These are phyloP conservation scores for Gleditsia sinensis DNA, from an alignment of 306 rosid genomes.

Conservation along the genomic window DNA sequence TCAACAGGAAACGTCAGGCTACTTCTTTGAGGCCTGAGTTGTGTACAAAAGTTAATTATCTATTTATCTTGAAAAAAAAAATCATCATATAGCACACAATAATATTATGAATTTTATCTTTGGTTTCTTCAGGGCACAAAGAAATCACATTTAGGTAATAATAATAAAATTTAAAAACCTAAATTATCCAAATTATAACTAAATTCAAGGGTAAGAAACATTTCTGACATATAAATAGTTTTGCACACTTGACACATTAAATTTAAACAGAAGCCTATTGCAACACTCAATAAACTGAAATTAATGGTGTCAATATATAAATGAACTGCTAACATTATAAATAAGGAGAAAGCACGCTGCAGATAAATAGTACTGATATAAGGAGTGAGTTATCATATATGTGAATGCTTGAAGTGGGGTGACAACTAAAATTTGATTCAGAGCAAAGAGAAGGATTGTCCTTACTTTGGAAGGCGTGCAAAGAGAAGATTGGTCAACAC, in stretches of 20 bases:
- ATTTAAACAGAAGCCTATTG: background rate
- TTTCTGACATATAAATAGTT: constrained; percentile 15
- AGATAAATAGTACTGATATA: background rate
- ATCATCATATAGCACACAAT: constrained; percentile 24
- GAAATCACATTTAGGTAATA: constrained; percentile 2
- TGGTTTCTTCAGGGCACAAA: constrained; percentile 22
- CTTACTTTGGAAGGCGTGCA: constrained; percentile 94
- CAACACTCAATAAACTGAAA: background rate
- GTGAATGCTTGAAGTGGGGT: constrained; percentile 4
- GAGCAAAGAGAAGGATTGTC: constrained; percentile 23
- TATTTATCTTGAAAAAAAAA: constrained; percentile 35
- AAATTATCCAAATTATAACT: constrained; percentile 23
- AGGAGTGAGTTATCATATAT: background rate
- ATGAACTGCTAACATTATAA: constrained; percentile 3
- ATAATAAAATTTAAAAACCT: constrained; percentile 25
- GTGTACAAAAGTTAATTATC: constrained; percentile 34
- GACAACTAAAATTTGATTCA: constrained; percentile 7
- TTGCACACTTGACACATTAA: constrained; percentile 13
- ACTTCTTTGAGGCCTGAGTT: constrained; percentile 75
- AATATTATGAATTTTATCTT: background rate
- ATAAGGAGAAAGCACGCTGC: constrained; percentile 7
- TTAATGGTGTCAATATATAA: background rate
- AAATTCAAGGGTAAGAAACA: constrained; percentile 25
- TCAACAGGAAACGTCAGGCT: constrained; percentile 64
- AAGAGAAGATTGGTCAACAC: constrained; percentile 91